A percentile compares a stretch with the other conserved stretches of the same genome.
Conservation (phyloP, 495 filamentous ascomycete species). For the Penicillium chermesinum region DNA sequence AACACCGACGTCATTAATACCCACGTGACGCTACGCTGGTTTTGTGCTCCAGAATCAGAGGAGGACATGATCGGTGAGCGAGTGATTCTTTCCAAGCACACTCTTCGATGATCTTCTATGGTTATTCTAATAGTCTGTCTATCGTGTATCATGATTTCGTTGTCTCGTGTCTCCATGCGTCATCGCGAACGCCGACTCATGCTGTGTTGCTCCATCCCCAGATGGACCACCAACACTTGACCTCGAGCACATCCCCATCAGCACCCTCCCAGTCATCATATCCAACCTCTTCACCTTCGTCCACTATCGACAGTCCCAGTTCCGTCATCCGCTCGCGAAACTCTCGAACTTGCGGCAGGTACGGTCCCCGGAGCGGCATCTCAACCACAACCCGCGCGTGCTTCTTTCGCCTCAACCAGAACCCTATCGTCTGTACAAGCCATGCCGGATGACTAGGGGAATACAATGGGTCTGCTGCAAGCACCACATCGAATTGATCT, state of each 20-base stretch:
- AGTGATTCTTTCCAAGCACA: too few species aligned
- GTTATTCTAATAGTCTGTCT: conserved; percentile 13
- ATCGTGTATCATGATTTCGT: conserved; percentile 36
- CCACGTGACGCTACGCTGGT: too few species aligned
- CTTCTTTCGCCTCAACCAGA: conserved; percentile 44
- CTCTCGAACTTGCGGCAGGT: conserved; percentile 47
- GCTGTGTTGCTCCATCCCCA: conserved; percentile 52
- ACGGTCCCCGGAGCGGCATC: conserved; percentile 59
- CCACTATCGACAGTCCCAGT: conserved; percentile 47
- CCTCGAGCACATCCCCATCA: conserved; percentile 44
- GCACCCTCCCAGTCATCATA: conserved; percentile 64
- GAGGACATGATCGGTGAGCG: too few species aligned
- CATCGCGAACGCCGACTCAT: conserved; percentile 8
- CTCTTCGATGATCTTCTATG: not conserved
- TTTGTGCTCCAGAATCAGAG: too few species aligned
- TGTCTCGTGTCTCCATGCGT: conserved; percentile 8
- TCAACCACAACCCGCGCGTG: conserved; percentile 56
- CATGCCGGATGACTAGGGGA: conserved; percentile 58
- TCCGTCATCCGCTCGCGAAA: conserved; percentile 51
- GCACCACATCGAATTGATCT: conserved; percentile 53
- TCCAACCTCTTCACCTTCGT: conserved; percentile 60
- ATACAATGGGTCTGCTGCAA: conserved; percentile 71
- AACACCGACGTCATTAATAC: too few species aligned
- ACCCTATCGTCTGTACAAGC: conserved; percentile 52
- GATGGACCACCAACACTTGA: conserved; percentile 64